phyloP scores from a whole-genome alignment of 305 asterid genomes.

The Fraxinus angustifolia region DNA sequence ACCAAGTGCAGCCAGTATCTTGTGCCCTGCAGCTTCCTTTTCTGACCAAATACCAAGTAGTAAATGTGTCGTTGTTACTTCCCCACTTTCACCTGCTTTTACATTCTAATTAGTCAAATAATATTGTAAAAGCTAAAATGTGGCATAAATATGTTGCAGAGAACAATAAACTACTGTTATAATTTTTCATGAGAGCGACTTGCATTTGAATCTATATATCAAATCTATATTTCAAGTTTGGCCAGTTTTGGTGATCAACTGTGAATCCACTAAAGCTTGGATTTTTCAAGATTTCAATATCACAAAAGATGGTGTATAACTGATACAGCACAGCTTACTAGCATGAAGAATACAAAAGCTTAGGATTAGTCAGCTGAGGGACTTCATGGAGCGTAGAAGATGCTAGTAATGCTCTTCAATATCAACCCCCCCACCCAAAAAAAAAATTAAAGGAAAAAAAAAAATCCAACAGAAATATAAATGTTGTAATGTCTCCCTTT shows the following conservation, averaged over 20 bases:
- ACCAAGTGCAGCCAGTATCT: slow-evolving; percentile 64
- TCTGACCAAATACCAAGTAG: slow-evolving; percentile 88
- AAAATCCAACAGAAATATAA: neutral
- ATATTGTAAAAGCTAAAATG: neutral
- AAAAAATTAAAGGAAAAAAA: neutral
- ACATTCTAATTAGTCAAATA: neutral
- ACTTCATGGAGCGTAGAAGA: neutral
- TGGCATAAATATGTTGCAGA: neutral
- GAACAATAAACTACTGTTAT: neutral
- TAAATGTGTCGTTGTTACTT: slow-evolving; percentile 59
- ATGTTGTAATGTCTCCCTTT: neutral
- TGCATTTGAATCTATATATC: neutral
- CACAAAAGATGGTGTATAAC: neutral
- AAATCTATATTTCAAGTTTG: neutral
- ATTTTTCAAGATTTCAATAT: neutral
- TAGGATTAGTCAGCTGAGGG: neutral
- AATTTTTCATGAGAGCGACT: neutral
- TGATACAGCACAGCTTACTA: neutral
- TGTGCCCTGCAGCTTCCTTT: slow-evolving; percentile 72
- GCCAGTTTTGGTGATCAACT: neutral
- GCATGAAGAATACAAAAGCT: neutral
- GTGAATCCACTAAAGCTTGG: neutral
- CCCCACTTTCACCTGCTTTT: slow-evolving; percentile 75
- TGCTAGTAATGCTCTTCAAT: neutral
- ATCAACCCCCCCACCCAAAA: neutral